Conservation (phyloP, 371 early-diverging fungal species). For the Blakeslea trispora region DNA sequence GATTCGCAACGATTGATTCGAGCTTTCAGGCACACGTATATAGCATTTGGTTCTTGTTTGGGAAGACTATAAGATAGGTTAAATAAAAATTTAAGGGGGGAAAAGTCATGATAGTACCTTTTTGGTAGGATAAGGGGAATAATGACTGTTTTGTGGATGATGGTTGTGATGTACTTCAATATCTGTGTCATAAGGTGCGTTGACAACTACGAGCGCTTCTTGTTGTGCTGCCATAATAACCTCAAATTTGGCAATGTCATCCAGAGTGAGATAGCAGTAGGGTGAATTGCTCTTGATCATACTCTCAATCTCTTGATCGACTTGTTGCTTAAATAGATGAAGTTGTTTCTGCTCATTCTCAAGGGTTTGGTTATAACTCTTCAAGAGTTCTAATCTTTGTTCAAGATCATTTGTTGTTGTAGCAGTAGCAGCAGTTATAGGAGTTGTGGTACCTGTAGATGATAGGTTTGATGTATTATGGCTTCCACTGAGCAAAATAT, state of each 20-base stretch:
- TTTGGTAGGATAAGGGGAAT: conserved; percentile 7
- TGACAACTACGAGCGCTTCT: conserved; percentile 37
- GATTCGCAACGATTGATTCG: conserved; percentile 30
- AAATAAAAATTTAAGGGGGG: background rate
- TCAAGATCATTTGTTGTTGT: conserved; percentile 31
- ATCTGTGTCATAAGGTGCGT: conserved; percentile 42
- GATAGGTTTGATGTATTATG: too few species aligned
- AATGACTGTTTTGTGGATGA: background rate
- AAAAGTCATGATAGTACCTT: background rate
- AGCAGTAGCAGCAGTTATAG: too few species aligned
- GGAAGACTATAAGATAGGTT: background rate
- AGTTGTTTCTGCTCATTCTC: conserved; percentile 35
- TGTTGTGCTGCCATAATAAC: conserved; percentile 27
- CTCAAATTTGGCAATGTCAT: conserved; percentile 37
- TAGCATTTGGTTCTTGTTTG: conserved; percentile 28
- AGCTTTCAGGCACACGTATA: conserved; percentile 36
- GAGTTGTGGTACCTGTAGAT: too few species aligned
- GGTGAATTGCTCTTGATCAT: conserved; percentile 28
- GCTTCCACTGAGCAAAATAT: background rate
- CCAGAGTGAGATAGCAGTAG: conserved; percentile 43
- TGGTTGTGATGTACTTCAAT: conserved; percentile 32
- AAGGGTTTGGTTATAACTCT: conserved; percentile 29
- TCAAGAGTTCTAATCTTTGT: conserved; percentile 28
- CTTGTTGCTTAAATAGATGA: conserved; percentile 26
- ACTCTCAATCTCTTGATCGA: conserved; percentile 37